Evolutionary conservation across 2,329 filamentous ascomycete genomes (phyloP).

Genomic region (Xenoacremonium recifei): DNA sequence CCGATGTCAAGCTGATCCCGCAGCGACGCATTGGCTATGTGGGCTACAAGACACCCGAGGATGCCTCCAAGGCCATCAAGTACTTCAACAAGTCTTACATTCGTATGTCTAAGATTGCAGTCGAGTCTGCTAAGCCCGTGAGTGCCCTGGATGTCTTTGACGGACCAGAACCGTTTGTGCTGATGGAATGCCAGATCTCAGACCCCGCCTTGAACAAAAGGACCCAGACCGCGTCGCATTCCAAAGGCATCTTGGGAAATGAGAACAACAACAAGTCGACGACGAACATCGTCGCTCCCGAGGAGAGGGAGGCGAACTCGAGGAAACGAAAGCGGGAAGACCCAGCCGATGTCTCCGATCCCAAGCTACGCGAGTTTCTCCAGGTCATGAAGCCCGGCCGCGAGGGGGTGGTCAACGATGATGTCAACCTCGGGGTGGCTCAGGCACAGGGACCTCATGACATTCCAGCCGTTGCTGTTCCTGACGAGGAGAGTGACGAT

Average conservation of each 20-base stretch:
- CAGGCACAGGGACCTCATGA: conserved; percentile 16
- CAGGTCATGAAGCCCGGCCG: conserved; percentile 69
- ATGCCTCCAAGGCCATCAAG: conserved; percentile 79
- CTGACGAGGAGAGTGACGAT: conserved; percentile 65
- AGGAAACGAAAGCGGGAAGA: conserved; percentile 70
- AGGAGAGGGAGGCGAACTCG: conserved; percentile 35
- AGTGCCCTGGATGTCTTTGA: conserved; percentile 27
- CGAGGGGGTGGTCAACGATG: conserved; percentile 33
- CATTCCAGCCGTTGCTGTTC: conserved; percentile 35
- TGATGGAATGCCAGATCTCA: conserved; percentile 44
- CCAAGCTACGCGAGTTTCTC: conserved; percentile 83
- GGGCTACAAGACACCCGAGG: conserved; percentile 81
- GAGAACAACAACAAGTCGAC: conserved; percentile 13
- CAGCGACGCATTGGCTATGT: conserved; percentile 93
- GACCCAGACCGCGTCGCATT: conserved; percentile 23
- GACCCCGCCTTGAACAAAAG: conserved; percentile 39
- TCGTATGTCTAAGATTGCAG: conserved; percentile 89
- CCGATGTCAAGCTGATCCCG: conserved; percentile 88
- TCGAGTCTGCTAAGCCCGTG: conserved; percentile 84
- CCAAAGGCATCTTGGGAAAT: conserved; percentile 17
- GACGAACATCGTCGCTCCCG: conserved; percentile 13
- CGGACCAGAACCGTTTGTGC: conserved; percentile 16
- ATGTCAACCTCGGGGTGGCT: conserved; percentile 20
- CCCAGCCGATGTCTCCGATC: conserved; percentile 61
- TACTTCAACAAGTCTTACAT: conserved; percentile 97